phyloP scores from a whole-genome alignment of 2,329 filamentous ascomycete species.

The Daldinia eschscholtzii region DNA sequence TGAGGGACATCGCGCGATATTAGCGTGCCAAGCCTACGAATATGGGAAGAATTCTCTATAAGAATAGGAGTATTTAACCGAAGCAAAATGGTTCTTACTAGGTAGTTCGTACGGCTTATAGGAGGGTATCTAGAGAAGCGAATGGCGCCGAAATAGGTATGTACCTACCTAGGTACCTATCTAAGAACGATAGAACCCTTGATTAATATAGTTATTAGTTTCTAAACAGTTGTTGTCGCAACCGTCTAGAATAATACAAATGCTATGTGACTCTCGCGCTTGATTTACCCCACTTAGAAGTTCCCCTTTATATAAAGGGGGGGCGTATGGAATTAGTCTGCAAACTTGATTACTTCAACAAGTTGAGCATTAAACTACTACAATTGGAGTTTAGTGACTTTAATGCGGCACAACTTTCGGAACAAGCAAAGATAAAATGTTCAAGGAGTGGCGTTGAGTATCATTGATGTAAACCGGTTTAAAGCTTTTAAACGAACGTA shows the following conservation, averaged over 20 bases:
- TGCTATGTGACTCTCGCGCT: background rate
- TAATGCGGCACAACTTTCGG: background rate
- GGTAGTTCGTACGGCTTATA: too few species aligned
- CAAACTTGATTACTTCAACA: too few species aligned
- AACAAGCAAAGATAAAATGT: background rate
- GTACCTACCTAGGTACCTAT: too few species aligned
- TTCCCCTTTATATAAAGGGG: background rate
- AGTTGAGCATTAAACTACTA: background rate
- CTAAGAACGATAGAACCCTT: too few species aligned
- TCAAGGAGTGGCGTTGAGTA: slow-evolving; percentile 3
- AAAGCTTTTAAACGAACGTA: slow-evolving; percentile 28
- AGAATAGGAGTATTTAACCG: background rate
- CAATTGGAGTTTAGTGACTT: background rate
- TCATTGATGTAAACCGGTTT: background rate
- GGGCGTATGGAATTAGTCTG: too few species aligned
- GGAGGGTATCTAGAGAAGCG: too few species aligned
- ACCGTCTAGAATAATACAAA: background rate
- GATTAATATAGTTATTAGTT: too few species aligned
- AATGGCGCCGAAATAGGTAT: too few species aligned
- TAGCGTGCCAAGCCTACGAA: background rate
- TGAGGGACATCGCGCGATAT: background rate
- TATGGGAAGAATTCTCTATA: background rate
- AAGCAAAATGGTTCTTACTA: background rate
- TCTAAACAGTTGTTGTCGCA: background rate
- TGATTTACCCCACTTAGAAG: background rate